Evolutionary conservation across 352 stramenopile species (phyloP).

Genomic region (Blastocystis sp.): DNA sequence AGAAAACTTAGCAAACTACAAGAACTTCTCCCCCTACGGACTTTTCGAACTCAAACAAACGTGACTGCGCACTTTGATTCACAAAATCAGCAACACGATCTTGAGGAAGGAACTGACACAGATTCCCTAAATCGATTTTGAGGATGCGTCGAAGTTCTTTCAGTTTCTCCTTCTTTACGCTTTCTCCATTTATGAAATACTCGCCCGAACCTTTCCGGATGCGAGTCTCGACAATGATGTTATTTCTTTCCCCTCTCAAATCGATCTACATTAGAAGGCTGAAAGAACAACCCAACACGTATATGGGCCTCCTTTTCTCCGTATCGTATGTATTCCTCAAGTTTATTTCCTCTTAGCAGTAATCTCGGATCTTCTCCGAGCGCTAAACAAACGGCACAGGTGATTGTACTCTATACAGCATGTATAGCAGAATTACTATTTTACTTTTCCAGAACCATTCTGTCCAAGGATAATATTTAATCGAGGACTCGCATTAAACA

Average conservation of each 20-base stretch:
- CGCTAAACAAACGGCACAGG: constrained; percentile 91
- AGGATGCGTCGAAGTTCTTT: constrained; percentile 73
- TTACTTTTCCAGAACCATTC: constrained; percentile 87
- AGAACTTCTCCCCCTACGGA: constrained; percentile 21
- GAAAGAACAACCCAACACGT: neutral
- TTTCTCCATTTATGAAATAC: constrained; percentile 69
- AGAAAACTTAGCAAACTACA: neutral
- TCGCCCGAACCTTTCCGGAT: constrained; percentile 36
- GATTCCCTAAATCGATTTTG: constrained; percentile 93
- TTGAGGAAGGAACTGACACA: constrained; percentile 96
- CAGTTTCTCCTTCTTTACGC: constrained; percentile 64
- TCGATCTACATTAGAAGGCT: neutral
- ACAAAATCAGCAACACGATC: constrained; percentile 82
- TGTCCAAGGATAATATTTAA: constrained; percentile 95
- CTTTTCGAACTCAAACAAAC: constrained; percentile 28
- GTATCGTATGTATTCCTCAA: constrained; percentile 78
- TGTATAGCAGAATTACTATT: neutral
- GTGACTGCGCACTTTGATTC: neutral
- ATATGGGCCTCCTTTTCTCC: constrained; percentile 13
- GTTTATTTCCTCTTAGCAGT: constrained; percentile 84
- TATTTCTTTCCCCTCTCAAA: neutral
- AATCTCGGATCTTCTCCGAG: constrained; percentile 85
- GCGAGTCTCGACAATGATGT: neutral
- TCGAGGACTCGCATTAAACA: constrained; percentile 80
- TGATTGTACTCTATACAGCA: constrained; percentile 77